Percentiles rank a stretch among this genome's conserved stretches.
Evolutionary conservation across 352 stramenopile species (phyloP).

Genomic region (Phytophthora aleatoria): DNA sequence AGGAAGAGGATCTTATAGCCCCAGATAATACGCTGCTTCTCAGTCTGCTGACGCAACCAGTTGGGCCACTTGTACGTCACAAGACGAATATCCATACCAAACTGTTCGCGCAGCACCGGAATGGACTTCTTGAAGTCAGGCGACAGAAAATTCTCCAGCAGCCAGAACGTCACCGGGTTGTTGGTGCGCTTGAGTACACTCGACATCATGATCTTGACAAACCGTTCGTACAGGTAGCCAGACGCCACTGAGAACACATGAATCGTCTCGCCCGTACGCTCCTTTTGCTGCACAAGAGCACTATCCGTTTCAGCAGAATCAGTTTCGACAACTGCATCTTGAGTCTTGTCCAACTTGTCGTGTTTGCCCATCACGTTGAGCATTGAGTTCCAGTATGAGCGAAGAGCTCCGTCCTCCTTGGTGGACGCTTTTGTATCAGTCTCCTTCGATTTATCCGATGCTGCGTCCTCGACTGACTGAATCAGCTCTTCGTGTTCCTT

Average conservation of each 20-base stretch:
- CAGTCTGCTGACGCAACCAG: conserved; percentile 97
- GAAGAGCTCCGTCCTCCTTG: conserved; percentile 54
- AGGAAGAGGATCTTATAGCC: conserved; percentile 99
- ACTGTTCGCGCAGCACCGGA: conserved; percentile 89
- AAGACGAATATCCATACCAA: conserved; percentile 97
- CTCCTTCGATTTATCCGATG: conserved; percentile 14
- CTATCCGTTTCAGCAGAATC: conserved; percentile 11
- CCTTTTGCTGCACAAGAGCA: conserved; percentile 27
- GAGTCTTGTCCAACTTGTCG: conserved; percentile 13
- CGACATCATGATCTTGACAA: conserved; percentile 99
- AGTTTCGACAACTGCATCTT: conserved; percentile 17
- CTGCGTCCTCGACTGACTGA: conserved; percentile 34
- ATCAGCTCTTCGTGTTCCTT: conserved; percentile 82
- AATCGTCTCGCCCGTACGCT: conserved; percentile 91
- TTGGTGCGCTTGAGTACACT: conserved; percentile 97
- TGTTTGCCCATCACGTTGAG: conserved; percentile 68
- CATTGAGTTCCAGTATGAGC: conserved; percentile 79
- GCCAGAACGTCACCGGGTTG: conserved; percentile 99
- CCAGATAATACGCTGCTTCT: conserved; percentile 99
- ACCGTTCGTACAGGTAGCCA: conserved; percentile 98
- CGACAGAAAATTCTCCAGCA: conserved; percentile 99
- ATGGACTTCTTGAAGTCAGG: conserved; percentile 97
- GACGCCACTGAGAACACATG: conserved; percentile 98
- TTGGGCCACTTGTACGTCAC: conserved; percentile 99
- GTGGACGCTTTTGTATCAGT: conserved; percentile 36